Evolutionary conservation across 2,329 filamentous ascomycete species (phyloP).

Genomic region (Talaromyces albobiverticillius): DNA sequence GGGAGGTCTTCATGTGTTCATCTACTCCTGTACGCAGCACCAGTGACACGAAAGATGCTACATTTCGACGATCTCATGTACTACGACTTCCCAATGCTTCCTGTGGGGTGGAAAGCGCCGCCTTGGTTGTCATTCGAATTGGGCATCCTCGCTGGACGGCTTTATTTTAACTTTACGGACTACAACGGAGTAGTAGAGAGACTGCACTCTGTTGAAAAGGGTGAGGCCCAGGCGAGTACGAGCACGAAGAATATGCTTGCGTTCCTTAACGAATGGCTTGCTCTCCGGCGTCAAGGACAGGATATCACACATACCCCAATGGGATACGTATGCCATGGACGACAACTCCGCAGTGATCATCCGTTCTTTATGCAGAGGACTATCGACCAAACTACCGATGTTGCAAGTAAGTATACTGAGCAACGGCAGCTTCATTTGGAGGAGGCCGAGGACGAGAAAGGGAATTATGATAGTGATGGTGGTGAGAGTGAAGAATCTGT

Average conservation of each 20-base stretch:
- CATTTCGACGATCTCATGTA: constrained; percentile 56
- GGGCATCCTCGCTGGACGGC: constrained; percentile 56
- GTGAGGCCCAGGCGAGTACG: background rate
- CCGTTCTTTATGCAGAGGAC: constrained; percentile 24
- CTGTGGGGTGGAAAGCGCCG: constrained; percentile 42
- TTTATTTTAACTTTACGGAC: constrained; percentile 48
- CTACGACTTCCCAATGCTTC: constrained; percentile 51
- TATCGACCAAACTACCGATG: background rate
- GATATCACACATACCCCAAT: constrained; percentile 35
- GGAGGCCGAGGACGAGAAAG: background rate
- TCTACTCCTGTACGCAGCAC: constrained; percentile 58
- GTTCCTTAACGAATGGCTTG: constrained; percentile 36
- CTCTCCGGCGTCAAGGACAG: constrained; percentile 30
- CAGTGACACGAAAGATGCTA: constrained; percentile 59
- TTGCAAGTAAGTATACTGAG: too few relatives aligned
- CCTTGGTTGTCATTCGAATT: constrained; percentile 57
- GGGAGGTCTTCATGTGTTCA: constrained; percentile 30
- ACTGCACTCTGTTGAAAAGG: constrained; percentile 6
- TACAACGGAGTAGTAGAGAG: constrained; percentile 17
- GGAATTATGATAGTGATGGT: background rate
- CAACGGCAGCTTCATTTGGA: background rate
- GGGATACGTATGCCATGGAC: constrained; percentile 33
- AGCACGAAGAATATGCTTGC: constrained; percentile 15
- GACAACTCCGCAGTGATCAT: constrained; percentile 23
- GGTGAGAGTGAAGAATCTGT: background rate